Evolutionary conservation across 441 rosid species (phyloP).

Genomic region (Erysimum pusillum): DNA sequence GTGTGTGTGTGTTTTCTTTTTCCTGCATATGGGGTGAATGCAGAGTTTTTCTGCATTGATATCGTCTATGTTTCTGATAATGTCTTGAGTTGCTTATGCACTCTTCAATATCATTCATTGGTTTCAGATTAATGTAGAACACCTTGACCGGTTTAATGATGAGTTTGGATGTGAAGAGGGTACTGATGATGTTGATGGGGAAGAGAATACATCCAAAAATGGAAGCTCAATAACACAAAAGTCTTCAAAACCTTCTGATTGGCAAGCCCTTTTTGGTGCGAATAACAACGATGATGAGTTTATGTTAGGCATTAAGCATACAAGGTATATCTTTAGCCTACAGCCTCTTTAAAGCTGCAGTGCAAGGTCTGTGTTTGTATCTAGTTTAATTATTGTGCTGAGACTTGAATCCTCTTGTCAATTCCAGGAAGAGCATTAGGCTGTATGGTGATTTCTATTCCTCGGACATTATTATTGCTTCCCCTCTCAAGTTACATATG

Average conservation of each 20-base stretch:
- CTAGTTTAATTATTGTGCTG: conserved; percentile 20
- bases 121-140: conserved; percentile 82
- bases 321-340: conserved; percentile 62
- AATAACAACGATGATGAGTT: conserved; percentile 67
- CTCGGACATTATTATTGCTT: conserved; percentile 92
- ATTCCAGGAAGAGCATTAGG: conserved; percentile 82
- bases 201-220: conserved; percentile 41
- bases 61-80: conserved; percentile 20
- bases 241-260: conserved; percentile 86
- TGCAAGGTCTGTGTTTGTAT: conserved; percentile 19
- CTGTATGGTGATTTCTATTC: conserved; percentile 88
- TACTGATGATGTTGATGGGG: conserved; percentile 51
- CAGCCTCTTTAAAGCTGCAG: conserved; percentile 1
- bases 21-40: conserved; percentile 4
- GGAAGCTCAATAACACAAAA: conserved; percentile 49
- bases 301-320: conserved; percentile 90
- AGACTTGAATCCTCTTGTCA: conserved; percentile 15
- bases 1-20: not conserved
- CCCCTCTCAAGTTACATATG: conserved; percentile 75
- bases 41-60: conserved; percentile 26
- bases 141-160: conserved; percentile 73
- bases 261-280: conserved; percentile 81
- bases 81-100: conserved; percentile 7
- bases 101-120: conserved; percentile 25
- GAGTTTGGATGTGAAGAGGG: conserved; percentile 82